Evolutionary conservation across 257 asterid genomes (phyloP).

Genomic region (Catharanthus roseus): DNA sequence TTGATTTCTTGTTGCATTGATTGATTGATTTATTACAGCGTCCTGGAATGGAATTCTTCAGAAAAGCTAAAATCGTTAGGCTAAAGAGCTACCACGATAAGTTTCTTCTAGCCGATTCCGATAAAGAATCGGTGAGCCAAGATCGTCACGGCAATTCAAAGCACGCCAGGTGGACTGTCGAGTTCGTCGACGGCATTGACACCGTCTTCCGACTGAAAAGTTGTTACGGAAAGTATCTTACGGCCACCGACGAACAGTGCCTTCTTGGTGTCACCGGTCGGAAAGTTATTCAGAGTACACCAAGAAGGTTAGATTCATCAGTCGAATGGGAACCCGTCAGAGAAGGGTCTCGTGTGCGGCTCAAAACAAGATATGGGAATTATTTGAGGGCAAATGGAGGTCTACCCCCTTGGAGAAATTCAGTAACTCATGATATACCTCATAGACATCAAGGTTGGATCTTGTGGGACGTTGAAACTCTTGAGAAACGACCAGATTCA

Average conservation of each 20-base stretch:
- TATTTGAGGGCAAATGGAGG: conserved; percentile 85
- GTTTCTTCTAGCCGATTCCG: conserved; percentile 59
- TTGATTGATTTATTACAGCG: conserved; percentile 27
- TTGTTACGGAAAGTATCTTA: conserved; percentile 59
- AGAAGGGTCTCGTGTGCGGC: conserved; percentile 58
- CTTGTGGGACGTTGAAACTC: conserved; percentile 64
- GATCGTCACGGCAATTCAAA: conserved; percentile 47
- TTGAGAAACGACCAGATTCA: conserved; percentile 43
- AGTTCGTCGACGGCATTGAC: conserved; percentile 55
- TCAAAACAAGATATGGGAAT: conserved; percentile 72
- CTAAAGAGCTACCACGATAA: conserved; percentile 72
- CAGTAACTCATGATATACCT: conserved; percentile 83
- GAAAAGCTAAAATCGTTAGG: conserved; percentile 55
- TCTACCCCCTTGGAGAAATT: conserved; percentile 90
- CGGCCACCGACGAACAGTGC: conserved; percentile 54
- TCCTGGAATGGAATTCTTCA: conserved; percentile 72
- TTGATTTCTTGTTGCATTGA: not conserved
- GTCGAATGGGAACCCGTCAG: conserved; percentile 79
- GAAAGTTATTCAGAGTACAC: conserved; percentile 55
- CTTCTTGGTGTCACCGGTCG: conserved; percentile 72
- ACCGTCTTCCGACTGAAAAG: conserved; percentile 58
- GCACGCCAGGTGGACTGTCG: conserved; percentile 64
- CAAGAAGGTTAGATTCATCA: conserved; percentile 54
- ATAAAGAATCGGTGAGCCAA: conserved; percentile 56
- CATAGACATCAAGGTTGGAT: conserved; percentile 65